A percentile compares a stretch with the other conserved stretches of the same genome.
These are phyloP conservation scores for Saccharomycopsis selenospora DNA, from an alignment of 805 yeast species.

Conservation along the genomic window DNA sequence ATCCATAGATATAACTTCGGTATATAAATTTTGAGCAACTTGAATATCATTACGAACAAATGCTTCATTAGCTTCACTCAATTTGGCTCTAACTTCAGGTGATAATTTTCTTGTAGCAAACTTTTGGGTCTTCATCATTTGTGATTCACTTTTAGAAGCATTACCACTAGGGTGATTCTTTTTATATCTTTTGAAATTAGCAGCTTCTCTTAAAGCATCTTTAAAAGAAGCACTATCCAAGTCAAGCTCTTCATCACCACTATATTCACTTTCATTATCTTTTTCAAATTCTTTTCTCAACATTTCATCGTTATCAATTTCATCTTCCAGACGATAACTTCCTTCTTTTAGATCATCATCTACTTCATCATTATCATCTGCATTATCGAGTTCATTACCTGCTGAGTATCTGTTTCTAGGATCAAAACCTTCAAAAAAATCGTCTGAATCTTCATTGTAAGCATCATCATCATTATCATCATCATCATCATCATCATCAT, in stretches of 20 bases:
- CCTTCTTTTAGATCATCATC: slow-evolving; percentile 18
- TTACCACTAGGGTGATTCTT: slow-evolving; percentile 15
- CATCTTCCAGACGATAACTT: neutral
- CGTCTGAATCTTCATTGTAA: slow-evolving; percentile 25
- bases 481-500: slow-evolving; percentile 28
- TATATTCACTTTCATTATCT: slow-evolving; percentile 29
- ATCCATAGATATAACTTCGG: slow-evolving; percentile 70
- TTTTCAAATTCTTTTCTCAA: slow-evolving; percentile 2
- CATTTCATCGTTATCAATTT: neutral
- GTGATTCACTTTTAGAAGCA: neutral
- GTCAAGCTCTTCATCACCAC: slow-evolving; percentile 33
- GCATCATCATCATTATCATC: slow-evolving; percentile 24
- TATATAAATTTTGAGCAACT: slow-evolving; percentile 51
- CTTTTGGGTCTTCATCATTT: neutral
- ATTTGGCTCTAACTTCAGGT: slow-evolving; percentile 62
- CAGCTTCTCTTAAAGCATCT: slow-evolving; percentile 62
- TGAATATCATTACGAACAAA: slow-evolving; percentile 60
- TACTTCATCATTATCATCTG: slow-evolving; percentile 23
- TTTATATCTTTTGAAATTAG: slow-evolving; percentile 45
- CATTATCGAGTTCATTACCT: slow-evolving; percentile 16
- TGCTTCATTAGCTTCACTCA: slow-evolving; percentile 74
- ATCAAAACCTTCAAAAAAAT: slow-evolving; percentile 26
- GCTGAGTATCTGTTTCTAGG: slow-evolving; percentile 2
- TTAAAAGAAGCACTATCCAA: slow-evolving; percentile 30
- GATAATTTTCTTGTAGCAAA: slow-evolving; percentile 38